Percentiles rank a stretch among this genome's conserved stretches.
These are phyloP conservation scores for Penicillium vulpinum DNA, from an alignment of 2,329 filamentous ascomycete genomes.

Conservation along the genomic window DNA sequence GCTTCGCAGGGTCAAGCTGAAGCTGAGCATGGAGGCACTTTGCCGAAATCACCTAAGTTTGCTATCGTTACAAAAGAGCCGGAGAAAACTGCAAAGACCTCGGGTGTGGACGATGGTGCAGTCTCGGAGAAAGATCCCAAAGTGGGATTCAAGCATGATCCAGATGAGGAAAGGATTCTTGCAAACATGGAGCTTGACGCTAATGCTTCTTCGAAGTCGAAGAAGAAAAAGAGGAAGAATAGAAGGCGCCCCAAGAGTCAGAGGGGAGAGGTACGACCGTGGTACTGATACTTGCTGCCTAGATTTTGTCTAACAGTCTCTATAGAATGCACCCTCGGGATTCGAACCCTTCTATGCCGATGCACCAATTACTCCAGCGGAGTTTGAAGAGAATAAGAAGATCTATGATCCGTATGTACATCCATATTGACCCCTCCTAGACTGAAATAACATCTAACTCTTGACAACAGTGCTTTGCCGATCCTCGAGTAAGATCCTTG, in stretches of 20 bases:
- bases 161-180: slow-evolving; percentile 1
- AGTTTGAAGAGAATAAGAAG: slow-evolving; percentile 65
- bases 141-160: slow-evolving; percentile 4
- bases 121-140: neutral
- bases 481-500: slow-evolving; percentile 58
- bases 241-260: slow-evolving; percentile 41
- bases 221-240: slow-evolving; percentile 36
- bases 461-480: slow-evolving; percentile 38
- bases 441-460: neutral
- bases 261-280: slow-evolving; percentile 30
- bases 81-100: neutral
- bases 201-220: neutral
- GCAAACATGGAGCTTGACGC: slow-evolving; percentile 4
- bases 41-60: neutral
- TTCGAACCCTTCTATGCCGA: slow-evolving; percentile 84
- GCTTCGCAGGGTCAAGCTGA: neutral
- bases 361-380: slow-evolving; percentile 69
- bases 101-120: neutral
- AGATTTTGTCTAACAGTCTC: slow-evolving; percentile 3
- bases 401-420: slow-evolving; percentile 65
- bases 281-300: neutral
- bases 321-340: slow-evolving; percentile 56
- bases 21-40: neutral
- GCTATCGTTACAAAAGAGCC: neutral
- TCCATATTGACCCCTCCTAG: neutral